These are phyloP conservation scores for Theobroma grandiflorum DNA, from an alignment of 441 rosid species.

Conservation along the genomic window DNA sequence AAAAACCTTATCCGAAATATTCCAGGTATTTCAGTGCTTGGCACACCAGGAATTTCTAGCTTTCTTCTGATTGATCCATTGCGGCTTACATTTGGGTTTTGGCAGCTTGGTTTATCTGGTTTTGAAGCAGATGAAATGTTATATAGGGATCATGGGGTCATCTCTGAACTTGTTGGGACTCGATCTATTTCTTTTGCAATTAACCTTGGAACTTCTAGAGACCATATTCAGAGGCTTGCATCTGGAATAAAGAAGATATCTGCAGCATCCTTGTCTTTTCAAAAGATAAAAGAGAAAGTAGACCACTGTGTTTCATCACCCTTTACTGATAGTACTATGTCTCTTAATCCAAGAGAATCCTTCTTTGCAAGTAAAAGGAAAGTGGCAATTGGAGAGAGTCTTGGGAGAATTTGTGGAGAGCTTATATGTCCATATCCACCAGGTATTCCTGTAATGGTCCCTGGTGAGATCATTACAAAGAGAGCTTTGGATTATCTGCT, in stretches of 20 bases:
- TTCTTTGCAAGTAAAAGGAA: constrained; percentile 56
- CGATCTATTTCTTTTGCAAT: constrained; percentile 50
- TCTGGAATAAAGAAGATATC: constrained; percentile 49
- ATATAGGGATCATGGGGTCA: constrained; percentile 42
- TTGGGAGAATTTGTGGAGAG: constrained; percentile 60
- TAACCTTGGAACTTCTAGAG: constrained; percentile 56
- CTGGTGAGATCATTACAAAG: constrained; percentile 59
- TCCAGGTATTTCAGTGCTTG: constrained; percentile 48
- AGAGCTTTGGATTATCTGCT: constrained; percentile 53
- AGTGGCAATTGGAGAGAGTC: constrained; percentile 45
- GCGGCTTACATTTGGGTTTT: constrained; percentile 60
- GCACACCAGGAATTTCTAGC: constrained; percentile 34
- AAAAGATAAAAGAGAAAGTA: constrained; percentile 4
- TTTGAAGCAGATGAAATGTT: constrained; percentile 60
- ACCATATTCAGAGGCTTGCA: constrained; percentile 49
- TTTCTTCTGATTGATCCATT: constrained; percentile 55
- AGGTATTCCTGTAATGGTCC: constrained; percentile 61
- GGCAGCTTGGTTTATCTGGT: constrained; percentile 63
- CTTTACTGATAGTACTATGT: constrained; percentile 41
- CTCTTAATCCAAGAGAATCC: constrained; percentile 63
- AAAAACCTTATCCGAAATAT: constrained; percentile 38
- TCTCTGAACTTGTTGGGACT: constrained; percentile 59
- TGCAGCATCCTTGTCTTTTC: constrained; percentile 18
- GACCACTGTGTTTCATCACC: constrained; percentile 35
- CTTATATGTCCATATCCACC: constrained; percentile 71